These are phyloP conservation scores for Vachellia collinsii DNA, from an alignment of 306 rosid genomes.

Conservation along the genomic window DNA sequence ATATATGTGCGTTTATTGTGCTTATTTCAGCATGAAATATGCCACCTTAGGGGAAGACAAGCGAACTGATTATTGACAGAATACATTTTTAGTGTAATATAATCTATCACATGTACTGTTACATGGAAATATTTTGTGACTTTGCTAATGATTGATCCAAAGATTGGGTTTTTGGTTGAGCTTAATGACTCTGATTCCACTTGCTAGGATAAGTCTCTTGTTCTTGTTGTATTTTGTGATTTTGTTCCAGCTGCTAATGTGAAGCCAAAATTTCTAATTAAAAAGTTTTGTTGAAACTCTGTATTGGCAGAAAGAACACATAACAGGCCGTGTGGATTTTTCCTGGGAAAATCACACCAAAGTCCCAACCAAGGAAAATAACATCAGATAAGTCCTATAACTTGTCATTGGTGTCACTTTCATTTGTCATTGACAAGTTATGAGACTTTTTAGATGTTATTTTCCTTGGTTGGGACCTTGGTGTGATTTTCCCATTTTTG, in stretches of 20 bases:
- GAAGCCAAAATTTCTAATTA: not conserved
- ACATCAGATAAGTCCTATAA: too few species aligned
- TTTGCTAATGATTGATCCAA: too few species aligned
- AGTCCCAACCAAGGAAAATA: too few species aligned
- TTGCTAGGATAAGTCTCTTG: too few species aligned
- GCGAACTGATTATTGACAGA: not conserved
- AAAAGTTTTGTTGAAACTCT: not conserved
- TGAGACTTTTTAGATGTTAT: too few species aligned
- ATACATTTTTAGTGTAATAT: not conserved
- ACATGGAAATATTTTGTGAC: not conserved
- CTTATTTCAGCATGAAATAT: not conserved
- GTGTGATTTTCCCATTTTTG: too few species aligned
- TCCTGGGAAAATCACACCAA: not conserved
- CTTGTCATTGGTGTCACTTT: too few species aligned
- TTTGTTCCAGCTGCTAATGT: conserved; percentile 11
- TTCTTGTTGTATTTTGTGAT: too few species aligned
- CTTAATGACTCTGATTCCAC: too few species aligned
- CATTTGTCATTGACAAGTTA: too few species aligned
- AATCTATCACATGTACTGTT: not conserved
- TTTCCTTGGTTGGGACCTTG: too few species aligned
- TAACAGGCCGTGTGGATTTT: not conserved
- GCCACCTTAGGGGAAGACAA: not conserved
- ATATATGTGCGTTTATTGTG: conserved; percentile 4
- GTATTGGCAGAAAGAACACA: conserved; percentile 3
- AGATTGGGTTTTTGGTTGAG: too few species aligned